These are phyloP conservation scores for Monosporascus sp. DNA, from an alignment of 2,329 filamentous ascomycete genomes.

Conservation along the genomic window DNA sequence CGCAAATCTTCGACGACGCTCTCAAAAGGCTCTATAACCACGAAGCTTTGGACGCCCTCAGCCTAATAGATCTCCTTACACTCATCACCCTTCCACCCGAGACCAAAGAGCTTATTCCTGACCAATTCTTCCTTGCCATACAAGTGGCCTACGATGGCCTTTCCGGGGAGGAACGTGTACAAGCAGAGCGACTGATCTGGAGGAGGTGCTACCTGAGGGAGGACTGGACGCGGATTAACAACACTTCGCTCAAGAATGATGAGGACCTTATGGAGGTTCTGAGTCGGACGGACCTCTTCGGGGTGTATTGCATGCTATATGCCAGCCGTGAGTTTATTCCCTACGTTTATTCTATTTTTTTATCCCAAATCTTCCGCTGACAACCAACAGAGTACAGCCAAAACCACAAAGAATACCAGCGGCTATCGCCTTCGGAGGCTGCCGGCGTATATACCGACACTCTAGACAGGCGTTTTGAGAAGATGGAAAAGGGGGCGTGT, in stretches of 20 bases:
- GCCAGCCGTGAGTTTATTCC: conserved; percentile 52
- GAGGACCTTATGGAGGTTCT: conserved; percentile 58
- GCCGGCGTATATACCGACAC: conserved; percentile 57
- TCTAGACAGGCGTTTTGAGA: conserved; percentile 54
- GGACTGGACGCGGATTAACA: conserved; percentile 76
- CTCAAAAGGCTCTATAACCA: conserved; percentile 67
- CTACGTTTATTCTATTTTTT: background rate
- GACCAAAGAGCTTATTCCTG: conserved; percentile 49
- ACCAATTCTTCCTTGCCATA: conserved; percentile 73
- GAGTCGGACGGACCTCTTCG: conserved; percentile 61
- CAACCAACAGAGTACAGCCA: conserved; percentile 32
- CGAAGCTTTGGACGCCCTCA: conserved; percentile 61
- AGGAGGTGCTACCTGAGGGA: conserved; percentile 78
- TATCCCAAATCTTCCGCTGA: conserved; percentile 2
- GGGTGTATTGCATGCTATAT: conserved; percentile 59
- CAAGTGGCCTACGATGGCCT: conserved; percentile 51
- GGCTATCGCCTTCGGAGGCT: conserved; percentile 46
- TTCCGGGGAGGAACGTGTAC: conserved; percentile 50
- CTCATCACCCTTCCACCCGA: conserved; percentile 50
- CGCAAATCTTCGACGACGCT: conserved; percentile 64
- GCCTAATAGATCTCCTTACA: conserved; percentile 72
- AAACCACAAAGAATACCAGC: conserved; percentile 38
- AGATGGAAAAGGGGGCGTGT: conserved; percentile 58
- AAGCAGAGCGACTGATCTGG: conserved; percentile 68
- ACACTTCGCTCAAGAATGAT: conserved; percentile 71